Evolutionary conservation across 2,329 filamentous ascomycete species (phyloP).

Genomic region (Claviceps africana): DNA sequence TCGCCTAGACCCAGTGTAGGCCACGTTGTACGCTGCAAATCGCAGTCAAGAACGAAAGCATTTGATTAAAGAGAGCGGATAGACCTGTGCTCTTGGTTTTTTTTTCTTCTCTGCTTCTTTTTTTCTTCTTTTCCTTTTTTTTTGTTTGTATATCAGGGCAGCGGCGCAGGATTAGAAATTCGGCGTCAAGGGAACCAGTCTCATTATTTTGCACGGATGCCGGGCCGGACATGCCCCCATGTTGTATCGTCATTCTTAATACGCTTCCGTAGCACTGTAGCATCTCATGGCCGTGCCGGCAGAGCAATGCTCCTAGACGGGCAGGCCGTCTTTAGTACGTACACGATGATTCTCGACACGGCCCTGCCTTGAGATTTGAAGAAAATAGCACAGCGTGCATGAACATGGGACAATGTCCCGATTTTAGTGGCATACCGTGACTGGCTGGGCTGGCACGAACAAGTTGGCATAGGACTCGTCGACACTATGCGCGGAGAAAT

Average conservation of each 20-base stretch:
- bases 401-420: too few relatives aligned
- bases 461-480: too few relatives aligned
- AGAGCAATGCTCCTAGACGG: background rate
- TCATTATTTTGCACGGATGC: background rate
- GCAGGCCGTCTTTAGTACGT: background rate
- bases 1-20: slow-evolving; percentile 18
- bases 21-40: slow-evolving; percentile 6
- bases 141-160: background rate
- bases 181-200: background rate
- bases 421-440: too few relatives aligned
- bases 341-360: background rate
- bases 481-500: too few relatives aligned
- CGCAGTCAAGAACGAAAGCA: background rate
- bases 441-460: too few relatives aligned
- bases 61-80: background rate
- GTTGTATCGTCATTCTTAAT: background rate
- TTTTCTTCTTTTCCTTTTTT: background rate
- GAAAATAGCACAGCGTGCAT: too few relatives aligned
- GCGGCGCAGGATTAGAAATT: background rate
- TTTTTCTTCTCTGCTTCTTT: background rate
- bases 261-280: slow-evolving; percentile 1
- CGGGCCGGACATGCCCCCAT: background rate
- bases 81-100: background rate
- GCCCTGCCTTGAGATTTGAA: too few relatives aligned
- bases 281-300: background rate